A percentile compares a stretch with the other conserved stretches of the same genome.
Evolutionary conservation across 108 stramenopile genomes (phyloP).

Genomic region (Craspedostauros australis): DNA sequence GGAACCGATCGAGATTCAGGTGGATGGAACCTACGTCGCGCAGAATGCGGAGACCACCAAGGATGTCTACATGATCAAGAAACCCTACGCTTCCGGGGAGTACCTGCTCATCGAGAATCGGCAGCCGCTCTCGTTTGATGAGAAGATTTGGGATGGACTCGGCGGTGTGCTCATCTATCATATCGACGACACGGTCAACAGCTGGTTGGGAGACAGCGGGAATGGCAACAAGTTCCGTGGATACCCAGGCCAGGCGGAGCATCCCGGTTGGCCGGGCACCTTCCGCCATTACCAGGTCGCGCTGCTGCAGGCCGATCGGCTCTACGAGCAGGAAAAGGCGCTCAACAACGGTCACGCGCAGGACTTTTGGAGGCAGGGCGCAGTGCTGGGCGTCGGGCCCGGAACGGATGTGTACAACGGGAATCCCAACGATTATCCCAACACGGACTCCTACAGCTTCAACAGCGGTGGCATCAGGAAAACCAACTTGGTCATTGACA

Average conservation of each 20-base stretch:
- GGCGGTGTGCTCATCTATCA: slow-evolving; percentile 65
- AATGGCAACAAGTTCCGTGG: slow-evolving; percentile 22
- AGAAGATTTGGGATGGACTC: slow-evolving; percentile 22
- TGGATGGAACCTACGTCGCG: slow-evolving; percentile 39
- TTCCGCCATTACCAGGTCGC: slow-evolving; percentile 47
- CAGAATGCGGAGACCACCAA: slow-evolving; percentile 30
- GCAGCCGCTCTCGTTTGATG: slow-evolving; percentile 49
- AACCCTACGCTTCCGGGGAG: slow-evolving; percentile 35
- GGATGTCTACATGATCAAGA: slow-evolving; percentile 35
- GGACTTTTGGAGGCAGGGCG: slow-evolving; percentile 29
- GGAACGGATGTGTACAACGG: background rate
- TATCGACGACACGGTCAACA: slow-evolving; percentile 38
- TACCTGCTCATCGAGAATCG: slow-evolving; percentile 75
- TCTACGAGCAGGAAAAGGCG: slow-evolving; percentile 51
- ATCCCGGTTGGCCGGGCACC: slow-evolving; percentile 40
- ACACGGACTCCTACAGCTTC: slow-evolving; percentile 59
- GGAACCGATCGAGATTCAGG: slow-evolving; percentile 24
- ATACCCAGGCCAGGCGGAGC: slow-evolving; percentile 32
- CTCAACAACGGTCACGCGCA: slow-evolving; percentile 31
- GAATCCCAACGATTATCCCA: slow-evolving; percentile 30
- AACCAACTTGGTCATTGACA: slow-evolving; percentile 3
- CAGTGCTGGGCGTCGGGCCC: slow-evolving; percentile 13
- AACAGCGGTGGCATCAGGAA: no score
- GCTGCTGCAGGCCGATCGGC: slow-evolving; percentile 49
- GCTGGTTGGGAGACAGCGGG: slow-evolving; percentile 1